phyloP scores from a whole-genome alignment of 108 stramenopile genomes.

The Cyclotella distinguenda region DNA sequence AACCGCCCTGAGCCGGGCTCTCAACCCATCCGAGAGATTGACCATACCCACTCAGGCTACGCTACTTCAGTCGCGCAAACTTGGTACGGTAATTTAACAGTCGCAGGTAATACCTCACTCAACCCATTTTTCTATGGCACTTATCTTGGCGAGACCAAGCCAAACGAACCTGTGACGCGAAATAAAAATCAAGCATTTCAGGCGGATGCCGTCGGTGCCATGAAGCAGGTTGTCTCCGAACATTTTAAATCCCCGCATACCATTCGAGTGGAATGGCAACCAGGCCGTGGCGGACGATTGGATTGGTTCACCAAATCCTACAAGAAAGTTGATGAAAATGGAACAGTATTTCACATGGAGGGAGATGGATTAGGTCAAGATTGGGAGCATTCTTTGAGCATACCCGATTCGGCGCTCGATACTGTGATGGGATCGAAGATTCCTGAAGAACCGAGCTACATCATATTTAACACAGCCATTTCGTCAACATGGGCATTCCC shows the following conservation, averaged over 20 bases:
- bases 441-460: conserved; percentile 90
- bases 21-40: conserved; percentile 59
- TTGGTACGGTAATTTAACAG: conserved; percentile 86
- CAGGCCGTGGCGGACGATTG: conserved; percentile 81
- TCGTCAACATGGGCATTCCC: conserved; percentile 96
- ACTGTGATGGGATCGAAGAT: conserved; percentile 84
- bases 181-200: conserved; percentile 87
- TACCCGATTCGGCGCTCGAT: conserved; percentile 66
- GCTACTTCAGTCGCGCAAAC: conserved; percentile 61
- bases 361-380: conserved; percentile 77
- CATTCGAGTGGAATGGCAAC: conserved; percentile 94
- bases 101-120: conserved; percentile 81
- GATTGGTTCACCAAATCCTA: conserved; percentile 88
- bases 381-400: conserved; percentile 75
- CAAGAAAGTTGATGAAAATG: conserved; percentile 54
- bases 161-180: conserved; percentile 77
- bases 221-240: conserved; percentile 68
- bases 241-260: conserved; percentile 88
- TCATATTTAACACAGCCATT: conserved; percentile 93
- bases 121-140: conserved; percentile 97
- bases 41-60: conserved; percentile 49
- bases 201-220: conserved; percentile 93
- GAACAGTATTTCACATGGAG: conserved; percentile 49
- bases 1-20: conserved; percentile 85
- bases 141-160: conserved; percentile 82